phyloP scores from a whole-genome alignment of 179 eudicot genomes.

The Amaranthus tricolor region DNA sequence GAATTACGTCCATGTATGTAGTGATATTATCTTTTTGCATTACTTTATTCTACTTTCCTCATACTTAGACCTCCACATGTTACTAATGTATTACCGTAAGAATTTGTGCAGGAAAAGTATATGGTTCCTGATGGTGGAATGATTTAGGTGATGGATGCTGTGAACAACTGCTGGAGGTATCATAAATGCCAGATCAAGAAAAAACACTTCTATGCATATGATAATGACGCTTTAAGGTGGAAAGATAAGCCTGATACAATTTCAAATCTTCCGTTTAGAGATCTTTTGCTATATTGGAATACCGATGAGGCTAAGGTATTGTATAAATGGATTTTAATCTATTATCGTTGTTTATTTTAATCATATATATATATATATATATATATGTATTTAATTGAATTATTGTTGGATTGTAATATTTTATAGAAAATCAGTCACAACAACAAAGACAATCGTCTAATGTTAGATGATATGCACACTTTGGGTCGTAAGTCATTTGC shows the following conservation, averaged over 20 bases:
- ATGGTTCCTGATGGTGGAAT: not conserved
- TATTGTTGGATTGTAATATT: too few relatives aligned
- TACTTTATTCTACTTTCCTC: not conserved
- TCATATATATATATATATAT: too few relatives aligned
- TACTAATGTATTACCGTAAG: not conserved
- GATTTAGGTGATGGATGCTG: not conserved
- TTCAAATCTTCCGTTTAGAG: not conserved
- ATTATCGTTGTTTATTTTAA: too few relatives aligned
- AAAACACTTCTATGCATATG: not conserved
- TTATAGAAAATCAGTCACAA: not conserved
- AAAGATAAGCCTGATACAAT: not conserved
- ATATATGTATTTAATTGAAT: too few relatives aligned
- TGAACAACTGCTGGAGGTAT: not conserved
- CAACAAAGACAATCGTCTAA: not conserved
- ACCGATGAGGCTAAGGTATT: not conserved
- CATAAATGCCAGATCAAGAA: not conserved
- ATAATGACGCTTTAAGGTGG: not conserved
- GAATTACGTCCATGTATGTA: not conserved
- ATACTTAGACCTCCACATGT: not conserved
- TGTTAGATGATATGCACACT: conserved; percentile 3
- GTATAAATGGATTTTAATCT: not conserved
- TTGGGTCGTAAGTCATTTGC: not conserved
- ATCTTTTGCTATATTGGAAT: not conserved
- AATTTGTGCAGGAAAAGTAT: not conserved
- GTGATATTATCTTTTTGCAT: not conserved